Conservation (phyloP, 2,329 filamentous ascomycete genomes). For the Parafenestella ontariensis region DNA sequence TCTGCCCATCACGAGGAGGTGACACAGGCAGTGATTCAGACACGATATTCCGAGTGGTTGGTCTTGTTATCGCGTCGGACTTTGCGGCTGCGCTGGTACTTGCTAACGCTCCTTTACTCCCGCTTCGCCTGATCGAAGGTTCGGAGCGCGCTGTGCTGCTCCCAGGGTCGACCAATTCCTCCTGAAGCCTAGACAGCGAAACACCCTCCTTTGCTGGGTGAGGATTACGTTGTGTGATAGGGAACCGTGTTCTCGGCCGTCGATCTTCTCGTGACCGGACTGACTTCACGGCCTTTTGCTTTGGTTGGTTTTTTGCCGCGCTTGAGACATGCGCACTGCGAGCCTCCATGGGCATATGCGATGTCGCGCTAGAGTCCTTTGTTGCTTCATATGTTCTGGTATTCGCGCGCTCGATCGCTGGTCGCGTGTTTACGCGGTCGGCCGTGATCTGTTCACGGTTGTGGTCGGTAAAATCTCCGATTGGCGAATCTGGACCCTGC, state of each 20-base stretch:
- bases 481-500: neutral
- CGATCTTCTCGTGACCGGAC: neutral
- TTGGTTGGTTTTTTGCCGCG: neutral
- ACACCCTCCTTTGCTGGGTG: neutral
- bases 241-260: neutral
- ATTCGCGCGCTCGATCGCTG: conserved; percentile 3
- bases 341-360: neutral
- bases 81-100: neutral
- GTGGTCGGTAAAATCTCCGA: conserved; percentile 11
- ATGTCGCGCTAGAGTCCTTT: neutral
- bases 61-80: neutral
- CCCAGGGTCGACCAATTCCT: neutral
- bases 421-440: conserved; percentile 8
- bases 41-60: neutral
- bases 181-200: neutral
- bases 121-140: neutral
- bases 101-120: neutral
- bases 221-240: neutral
- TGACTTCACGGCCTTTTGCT: conserved; percentile 12
- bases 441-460: conserved; percentile 15
- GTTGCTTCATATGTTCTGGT: neutral
- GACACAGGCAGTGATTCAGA: neutral
- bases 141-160: neutral
- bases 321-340: neutral
- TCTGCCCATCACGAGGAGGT: neutral